Percentiles rank a stretch among this genome's conserved stretches.
These are phyloP conservation scores for Baeospora myosura DNA, from an alignment of 1,284 basidiomycete genomes.

Conservation along the genomic window DNA sequence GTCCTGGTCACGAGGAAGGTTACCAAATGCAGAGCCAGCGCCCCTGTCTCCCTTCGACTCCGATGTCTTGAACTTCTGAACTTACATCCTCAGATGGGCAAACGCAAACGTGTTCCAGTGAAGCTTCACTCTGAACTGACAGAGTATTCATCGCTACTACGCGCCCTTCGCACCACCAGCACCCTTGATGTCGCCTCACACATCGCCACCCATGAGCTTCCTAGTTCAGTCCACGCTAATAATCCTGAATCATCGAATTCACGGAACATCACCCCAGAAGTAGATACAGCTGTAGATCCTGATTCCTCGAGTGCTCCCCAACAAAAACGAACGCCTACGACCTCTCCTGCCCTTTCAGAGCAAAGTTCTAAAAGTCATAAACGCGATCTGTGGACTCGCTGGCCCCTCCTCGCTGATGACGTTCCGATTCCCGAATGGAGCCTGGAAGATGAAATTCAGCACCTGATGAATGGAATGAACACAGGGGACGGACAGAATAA, in stretches of 20 bases:
- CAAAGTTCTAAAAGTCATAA: conserved; percentile 14
- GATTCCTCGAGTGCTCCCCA: too few species aligned
- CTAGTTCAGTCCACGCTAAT: conserved; percentile 8
- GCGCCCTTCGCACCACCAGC: conserved; percentile 45
- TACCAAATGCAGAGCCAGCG: too few species aligned
- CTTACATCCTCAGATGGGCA: conserved; percentile 25
- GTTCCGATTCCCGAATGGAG: conserved; percentile 52
- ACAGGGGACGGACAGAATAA: too few species aligned
- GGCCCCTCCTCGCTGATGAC: conserved; percentile 55
- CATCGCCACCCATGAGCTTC: conserved; percentile 24
- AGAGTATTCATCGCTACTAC: conserved; percentile 56
- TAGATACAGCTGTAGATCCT: too few species aligned
- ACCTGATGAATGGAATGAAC: too few species aligned
- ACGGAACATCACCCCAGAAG: too few species aligned
- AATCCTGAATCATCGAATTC: not conserved
- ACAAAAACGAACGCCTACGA: conserved; percentile 3
- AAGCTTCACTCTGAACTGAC: conserved; percentile 50
- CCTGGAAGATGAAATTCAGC: conserved; percentile 49
- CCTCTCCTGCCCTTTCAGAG: not conserved
- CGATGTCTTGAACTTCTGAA: too few species aligned
- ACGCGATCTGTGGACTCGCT: conserved; percentile 53
- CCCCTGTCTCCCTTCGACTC: too few species aligned
- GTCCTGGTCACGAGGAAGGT: too few species aligned
- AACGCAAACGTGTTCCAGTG: conserved; percentile 37
- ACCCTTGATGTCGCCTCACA: conserved; percentile 49